Conservation (phyloP, 2,329 filamentous ascomycete genomes). For the Talaromyces rugulosus region DNA sequence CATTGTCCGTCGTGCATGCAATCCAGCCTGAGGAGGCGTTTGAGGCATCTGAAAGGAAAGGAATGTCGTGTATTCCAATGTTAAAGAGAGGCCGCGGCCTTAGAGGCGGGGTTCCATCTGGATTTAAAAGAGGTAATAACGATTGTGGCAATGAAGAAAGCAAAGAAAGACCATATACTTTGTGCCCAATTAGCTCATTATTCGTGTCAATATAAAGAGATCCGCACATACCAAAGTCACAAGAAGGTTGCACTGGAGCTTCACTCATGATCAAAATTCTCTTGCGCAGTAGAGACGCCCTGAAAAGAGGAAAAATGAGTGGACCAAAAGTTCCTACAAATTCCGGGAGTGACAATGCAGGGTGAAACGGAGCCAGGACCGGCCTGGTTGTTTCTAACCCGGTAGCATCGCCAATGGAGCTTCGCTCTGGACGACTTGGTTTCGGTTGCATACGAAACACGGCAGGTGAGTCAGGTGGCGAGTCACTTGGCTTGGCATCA, state of each 20-base stretch:
- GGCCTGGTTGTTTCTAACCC: slow-evolving; percentile 44
- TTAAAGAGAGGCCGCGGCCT: slow-evolving; percentile 82
- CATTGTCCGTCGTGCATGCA: slow-evolving; percentile 92
- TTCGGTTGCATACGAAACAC: slow-evolving; percentile 49
- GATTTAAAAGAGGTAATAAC: slow-evolving; percentile 64
- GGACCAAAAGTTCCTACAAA: slow-evolving; percentile 84
- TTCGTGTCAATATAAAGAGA: slow-evolving; percentile 7
- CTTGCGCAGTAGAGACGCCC: slow-evolving; percentile 80
- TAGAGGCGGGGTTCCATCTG: slow-evolving; percentile 56
- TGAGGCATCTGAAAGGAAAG: slow-evolving; percentile 60
- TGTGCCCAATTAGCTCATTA: slow-evolving; percentile 16
- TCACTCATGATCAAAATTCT: slow-evolving; percentile 82
- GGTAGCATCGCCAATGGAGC: slow-evolving; percentile 40
- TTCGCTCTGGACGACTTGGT: slow-evolving; percentile 40
- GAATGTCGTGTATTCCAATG: slow-evolving; percentile 89
- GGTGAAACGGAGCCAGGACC: slow-evolving; percentile 72
- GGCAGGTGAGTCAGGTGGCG: slow-evolving; percentile 51
- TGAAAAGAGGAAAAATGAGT: slow-evolving; percentile 83
- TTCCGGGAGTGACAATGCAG: slow-evolving; percentile 73
- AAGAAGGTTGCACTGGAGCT: slow-evolving; percentile 77
- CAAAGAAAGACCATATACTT: slow-evolving; percentile 92
- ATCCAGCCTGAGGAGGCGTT: slow-evolving; percentile 66
- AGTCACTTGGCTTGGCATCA: slow-evolving; percentile 37
- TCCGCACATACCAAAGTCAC: slow-evolving; percentile 71
- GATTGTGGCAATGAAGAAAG: slow-evolving; percentile 81